Base-by-base conservation (phyloP, 2,329 filamentous ascomycete genomes). In the Fusarium verticillioides region DNA sequence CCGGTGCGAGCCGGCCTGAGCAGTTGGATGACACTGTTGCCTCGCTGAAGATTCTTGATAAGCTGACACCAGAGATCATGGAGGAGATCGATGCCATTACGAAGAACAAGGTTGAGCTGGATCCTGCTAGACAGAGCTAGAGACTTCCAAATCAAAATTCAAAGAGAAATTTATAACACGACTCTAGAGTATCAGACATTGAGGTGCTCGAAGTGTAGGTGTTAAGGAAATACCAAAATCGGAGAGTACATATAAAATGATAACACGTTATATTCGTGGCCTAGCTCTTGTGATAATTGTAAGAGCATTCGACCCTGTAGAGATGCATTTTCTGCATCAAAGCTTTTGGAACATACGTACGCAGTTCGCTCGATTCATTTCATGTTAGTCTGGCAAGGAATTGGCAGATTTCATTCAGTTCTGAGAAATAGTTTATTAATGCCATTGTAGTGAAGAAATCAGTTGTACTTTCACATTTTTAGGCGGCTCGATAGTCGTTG, bases 21-120 rank as follows among this genome's bases (percentile, higher is more conserved):
- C 87, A 89, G 79, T 82, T 89, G 40, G 82, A 84, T 23, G 85
- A 88, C 74, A 89, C 87, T 60, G 81, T 86, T 56, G 83, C 82
- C 65, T 84, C 85, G 16, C 72, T 89, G 9, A 79, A 84, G 75
- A 73, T 87, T 46, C 66, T 85, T 12, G 82, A 85, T 40, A 85
- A 86, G 78, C 73, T 89, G 64, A 88, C 86, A 4, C 83, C 85
- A 1, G 84, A 87, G 73, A 77, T 88, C 30, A 80, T 89, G 81
- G 83, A 78, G 13, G 84, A 87, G 79, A 88, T 89, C 73, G 86
- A 88, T 75, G 81, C 78, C 54, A 81, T 88, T 21, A 79, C 79
- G 7, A 75, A 78, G 62, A 80, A 79, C 64, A 78, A 78, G 67
- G 76, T 78, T 23, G 59, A 61, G 21, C 56, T 78, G 44, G 76